Evolutionary conservation across 179 eudicot genomes (phyloP).

Genomic region (Gypsophila paniculata): DNA sequence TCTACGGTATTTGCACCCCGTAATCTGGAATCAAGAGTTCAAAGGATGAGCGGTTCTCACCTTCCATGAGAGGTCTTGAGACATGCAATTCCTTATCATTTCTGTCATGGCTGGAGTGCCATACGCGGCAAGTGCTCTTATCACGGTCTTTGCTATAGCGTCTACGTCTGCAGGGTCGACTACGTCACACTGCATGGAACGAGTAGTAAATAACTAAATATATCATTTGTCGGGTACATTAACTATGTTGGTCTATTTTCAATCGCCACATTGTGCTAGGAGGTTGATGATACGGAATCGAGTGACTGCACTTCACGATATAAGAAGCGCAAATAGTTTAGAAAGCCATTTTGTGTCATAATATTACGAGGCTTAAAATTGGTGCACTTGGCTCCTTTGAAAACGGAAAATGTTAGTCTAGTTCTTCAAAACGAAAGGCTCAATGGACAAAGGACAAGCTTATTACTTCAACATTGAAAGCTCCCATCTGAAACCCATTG

Average conservation of each 20-base stretch:
- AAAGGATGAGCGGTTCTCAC: conserved; percentile 31
- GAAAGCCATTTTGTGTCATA: neutral
- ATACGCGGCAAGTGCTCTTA: conserved; percentile 55
- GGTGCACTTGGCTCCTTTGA: neutral
- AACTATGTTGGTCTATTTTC: too few relatives aligned
- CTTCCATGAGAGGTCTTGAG: conserved; percentile 96
- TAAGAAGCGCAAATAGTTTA: neutral
- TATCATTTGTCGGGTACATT: neutral
- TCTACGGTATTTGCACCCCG: neutral
- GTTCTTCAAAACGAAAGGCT: neutral
- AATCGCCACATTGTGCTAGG: too few relatives aligned
- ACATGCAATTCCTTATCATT: conserved; percentile 87
- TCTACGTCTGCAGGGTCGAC: conserved; percentile 74
- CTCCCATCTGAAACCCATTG: conserved; percentile 96
- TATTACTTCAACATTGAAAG: conserved; percentile 71
- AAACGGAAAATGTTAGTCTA: neutral
- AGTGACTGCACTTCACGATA: neutral
- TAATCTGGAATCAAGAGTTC: neutral
- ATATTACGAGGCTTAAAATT: neutral
- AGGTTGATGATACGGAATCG: too few relatives aligned
- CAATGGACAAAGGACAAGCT: neutral
- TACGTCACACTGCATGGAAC: conserved; percentile 53
- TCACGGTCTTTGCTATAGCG: conserved; percentile 59
- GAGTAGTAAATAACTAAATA: neutral
- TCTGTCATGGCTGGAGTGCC: conserved; percentile 56